Evolutionary conservation across 1,139 yeast genomes (phyloP).

Genomic region (Schwanniomyces etchellsii): DNA sequence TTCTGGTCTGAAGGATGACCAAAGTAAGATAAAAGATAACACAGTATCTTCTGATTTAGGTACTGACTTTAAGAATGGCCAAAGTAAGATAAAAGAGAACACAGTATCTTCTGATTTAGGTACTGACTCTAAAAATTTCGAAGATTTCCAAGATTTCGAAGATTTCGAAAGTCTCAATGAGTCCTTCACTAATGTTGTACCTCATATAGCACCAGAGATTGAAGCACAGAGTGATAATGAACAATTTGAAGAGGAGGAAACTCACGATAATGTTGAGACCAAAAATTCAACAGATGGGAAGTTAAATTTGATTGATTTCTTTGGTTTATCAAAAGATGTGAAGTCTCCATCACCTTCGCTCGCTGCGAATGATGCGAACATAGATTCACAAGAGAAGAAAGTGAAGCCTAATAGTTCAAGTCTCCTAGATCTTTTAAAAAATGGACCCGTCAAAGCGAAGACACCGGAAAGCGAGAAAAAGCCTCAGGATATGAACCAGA

Average conservation of each 20-base stretch:
- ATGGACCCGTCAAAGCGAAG: background rate
- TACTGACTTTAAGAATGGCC: too few species aligned
- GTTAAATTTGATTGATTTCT: too few species aligned
- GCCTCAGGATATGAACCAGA: background rate
- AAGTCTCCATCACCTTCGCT: background rate
- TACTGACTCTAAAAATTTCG: slow-evolving; percentile 14
- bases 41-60: background rate
- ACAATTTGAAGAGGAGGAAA: slow-evolving; percentile 7
- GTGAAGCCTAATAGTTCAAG: background rate
- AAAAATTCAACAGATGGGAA: too few species aligned
- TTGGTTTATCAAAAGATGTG: too few species aligned
- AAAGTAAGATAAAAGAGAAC: background rate
- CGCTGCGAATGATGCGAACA: background rate
- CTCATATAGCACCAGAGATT: slow-evolving; percentile 7
- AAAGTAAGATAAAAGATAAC: background rate
- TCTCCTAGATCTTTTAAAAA: background rate
- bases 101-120: background rate
- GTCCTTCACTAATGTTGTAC: slow-evolving; percentile 7
- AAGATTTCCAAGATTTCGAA: slow-evolving; percentile 33
- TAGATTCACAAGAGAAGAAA: background rate
- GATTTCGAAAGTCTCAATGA: slow-evolving; percentile 23
- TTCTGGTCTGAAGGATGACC: background rate
- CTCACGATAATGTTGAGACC: too few species aligned
- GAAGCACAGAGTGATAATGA: slow-evolving; percentile 1
- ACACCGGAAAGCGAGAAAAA: background rate